These are phyloP conservation scores for Leersia perrieri DNA, from an alignment of 176 grass and related monocot genomes.

Conservation along the genomic window DNA sequence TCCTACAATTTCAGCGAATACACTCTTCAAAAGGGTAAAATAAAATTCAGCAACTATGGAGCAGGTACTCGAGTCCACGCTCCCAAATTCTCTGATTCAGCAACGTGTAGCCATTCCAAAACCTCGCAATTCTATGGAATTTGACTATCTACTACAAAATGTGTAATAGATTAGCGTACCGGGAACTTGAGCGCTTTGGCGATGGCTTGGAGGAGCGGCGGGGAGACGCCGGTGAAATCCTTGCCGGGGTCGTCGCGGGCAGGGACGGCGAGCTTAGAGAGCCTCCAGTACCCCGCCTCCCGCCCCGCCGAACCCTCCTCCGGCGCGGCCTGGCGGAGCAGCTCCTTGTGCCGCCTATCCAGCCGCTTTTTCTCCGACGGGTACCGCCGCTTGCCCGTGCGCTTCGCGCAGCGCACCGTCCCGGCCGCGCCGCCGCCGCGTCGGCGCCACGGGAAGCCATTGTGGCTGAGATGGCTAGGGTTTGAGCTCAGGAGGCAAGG, in stretches of 20 bases:
- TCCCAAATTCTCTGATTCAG: neutral
- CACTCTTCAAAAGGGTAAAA: too few relatives aligned
- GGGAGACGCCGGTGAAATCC: conserved; percentile 69
- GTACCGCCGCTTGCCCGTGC: conserved; percentile 83
- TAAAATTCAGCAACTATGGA: too few relatives aligned
- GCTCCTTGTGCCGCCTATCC: conserved; percentile 43
- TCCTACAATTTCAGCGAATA: neutral
- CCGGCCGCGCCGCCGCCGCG: conserved; percentile 6
- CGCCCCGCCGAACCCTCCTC: conserved; percentile 41
- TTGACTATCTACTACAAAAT: neutral
- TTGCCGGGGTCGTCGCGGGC: conserved; percentile 86
- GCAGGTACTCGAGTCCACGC: neutral
- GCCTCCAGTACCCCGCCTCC: conserved; percentile 71
- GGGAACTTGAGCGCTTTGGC: conserved; percentile 91
- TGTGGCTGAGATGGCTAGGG: neutral
- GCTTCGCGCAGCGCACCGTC: conserved; percentile 60
- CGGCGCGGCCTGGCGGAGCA: conserved; percentile 39
- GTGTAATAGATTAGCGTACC: conserved; percentile 20
- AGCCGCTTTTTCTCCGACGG: conserved; percentile 95
- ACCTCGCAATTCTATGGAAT: neutral
- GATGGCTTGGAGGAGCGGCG: conserved; percentile 80
- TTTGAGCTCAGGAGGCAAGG: neutral
- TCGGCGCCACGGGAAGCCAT: conserved; percentile 23
- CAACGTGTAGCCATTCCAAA: neutral
- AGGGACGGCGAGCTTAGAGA: conserved; percentile 79